Percentiles rank a stretch among this genome's conserved stretches.
Evolutionary conservation across 2,329 filamentous ascomycete species (phyloP).

Genomic region (Cryoendolithus antarcticus): DNA sequence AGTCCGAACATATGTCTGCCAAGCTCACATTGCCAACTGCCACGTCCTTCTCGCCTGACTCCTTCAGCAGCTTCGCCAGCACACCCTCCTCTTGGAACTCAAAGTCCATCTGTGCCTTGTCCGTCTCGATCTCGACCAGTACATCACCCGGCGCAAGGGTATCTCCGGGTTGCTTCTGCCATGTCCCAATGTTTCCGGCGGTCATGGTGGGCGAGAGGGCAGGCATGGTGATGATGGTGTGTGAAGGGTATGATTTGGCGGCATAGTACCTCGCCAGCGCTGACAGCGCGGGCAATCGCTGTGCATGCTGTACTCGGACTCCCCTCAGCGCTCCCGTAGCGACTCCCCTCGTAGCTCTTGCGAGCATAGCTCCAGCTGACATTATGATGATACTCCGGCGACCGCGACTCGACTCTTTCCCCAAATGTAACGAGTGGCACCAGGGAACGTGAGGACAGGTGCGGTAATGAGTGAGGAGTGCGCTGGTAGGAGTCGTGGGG

Average conservation of each 20-base stretch:
- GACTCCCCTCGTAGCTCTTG: slow-evolving; percentile 33
- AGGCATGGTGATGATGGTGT: slow-evolving; percentile 95
- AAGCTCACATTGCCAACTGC: slow-evolving; percentile 80
- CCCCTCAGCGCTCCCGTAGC: slow-evolving; percentile 6
- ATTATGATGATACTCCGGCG: slow-evolving; percentile 27
- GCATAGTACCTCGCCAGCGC: slow-evolving; percentile 56
- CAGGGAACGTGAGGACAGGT: too few species aligned
- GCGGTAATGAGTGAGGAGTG: too few species aligned
- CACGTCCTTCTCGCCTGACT: slow-evolving; percentile 86
- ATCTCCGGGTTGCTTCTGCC: slow-evolving; percentile 97
- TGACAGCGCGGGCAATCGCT: slow-evolving; percentile 39
- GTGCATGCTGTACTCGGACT: slow-evolving; percentile 20
- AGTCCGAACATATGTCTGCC: too few species aligned
- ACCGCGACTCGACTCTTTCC: too few species aligned
- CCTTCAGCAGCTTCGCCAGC: slow-evolving; percentile 85
- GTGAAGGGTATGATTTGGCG: slow-evolving; percentile 74
- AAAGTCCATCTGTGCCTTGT: slow-evolving; percentile 99
- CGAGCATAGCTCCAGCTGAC: slow-evolving; percentile 39
- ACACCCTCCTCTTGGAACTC: slow-evolving; percentile 98
- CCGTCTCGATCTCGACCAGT: slow-evolving; percentile 73
- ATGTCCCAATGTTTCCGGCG: slow-evolving; percentile 85
- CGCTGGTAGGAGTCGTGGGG: too few species aligned
- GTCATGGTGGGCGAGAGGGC: slow-evolving; percentile 97
- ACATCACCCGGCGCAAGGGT: slow-evolving; percentile 81
- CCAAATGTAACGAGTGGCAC: too few species aligned